Evolutionary conservation across 495 filamentous ascomycete species (phyloP), one percentile per base, ranked within the genome.

Genomic region (Halenospora varia): DNA sequence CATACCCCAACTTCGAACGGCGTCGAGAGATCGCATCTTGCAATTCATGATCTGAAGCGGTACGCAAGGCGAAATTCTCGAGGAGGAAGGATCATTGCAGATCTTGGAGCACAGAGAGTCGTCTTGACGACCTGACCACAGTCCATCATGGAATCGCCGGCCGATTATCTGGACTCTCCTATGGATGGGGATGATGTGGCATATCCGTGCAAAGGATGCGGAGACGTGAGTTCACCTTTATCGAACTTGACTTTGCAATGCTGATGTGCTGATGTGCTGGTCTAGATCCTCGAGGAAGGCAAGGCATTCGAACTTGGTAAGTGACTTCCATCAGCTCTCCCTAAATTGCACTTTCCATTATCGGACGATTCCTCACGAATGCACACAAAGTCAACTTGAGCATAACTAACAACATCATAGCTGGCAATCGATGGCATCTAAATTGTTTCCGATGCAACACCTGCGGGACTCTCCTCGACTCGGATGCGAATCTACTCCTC

Each of bases 371-470:
- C 17, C 1, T 3, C 6, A 25, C 24, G 11, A 40, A n/a, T 9
- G 9, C 35, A 40, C 9, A 40, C 9, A 9, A 40, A 9, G n/a
- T 40, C 35, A 9, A 9, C 35, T n/a, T 40, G 9, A 9, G 9
- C 9, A 48, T 3, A 49, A 52, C 58, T 68, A 54, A 62, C 53
- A 19, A 48, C 17, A 52, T 61, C 67, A 57, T 67, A 97, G 94
- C 94, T 70, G 93, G 94, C 56, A 96, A 96, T 69, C 85, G 94
- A 81, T 98, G 94, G 94, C 94, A 98, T 79, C 92, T 99, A 67
- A 90, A 97, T 72, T 99, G 95, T 78, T 99, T 99, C 72, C 88
- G 93, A 66, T 99, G 95, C 79, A 96, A 96, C 70, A 95, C 89
- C 51, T 98, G 94, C 80, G 84, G 83, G 57, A 96, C 92, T 29